Percentiles rank a stretch among this genome's conserved stretches.
Conservation (phyloP, 371 early-diverging fungal species). For the Mucor indicus region DNA sequence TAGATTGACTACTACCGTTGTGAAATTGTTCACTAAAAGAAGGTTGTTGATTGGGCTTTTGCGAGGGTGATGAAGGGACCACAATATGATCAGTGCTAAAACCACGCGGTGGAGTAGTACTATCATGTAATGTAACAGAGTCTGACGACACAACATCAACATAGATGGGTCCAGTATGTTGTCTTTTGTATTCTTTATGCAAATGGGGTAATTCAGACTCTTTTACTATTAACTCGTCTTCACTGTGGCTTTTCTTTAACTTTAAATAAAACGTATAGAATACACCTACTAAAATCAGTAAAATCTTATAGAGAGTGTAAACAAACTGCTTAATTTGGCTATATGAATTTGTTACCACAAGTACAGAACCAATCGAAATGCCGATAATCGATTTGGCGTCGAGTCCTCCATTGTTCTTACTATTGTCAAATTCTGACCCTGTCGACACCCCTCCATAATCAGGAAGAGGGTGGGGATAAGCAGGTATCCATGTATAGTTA, state of each 20-base stretch:
- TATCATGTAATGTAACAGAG: slow-evolving; percentile 7
- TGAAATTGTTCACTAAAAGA: no score
- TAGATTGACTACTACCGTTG: no score
- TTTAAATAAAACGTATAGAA: not conserved
- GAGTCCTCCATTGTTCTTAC: no score
- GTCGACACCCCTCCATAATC: not conserved
- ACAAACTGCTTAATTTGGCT: no score
- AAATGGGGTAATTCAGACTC: not conserved
- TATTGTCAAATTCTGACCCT: not conserved
- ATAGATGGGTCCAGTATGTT: not conserved
- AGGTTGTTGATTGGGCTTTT: not conserved
- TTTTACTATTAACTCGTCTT: not conserved
- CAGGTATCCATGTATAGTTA: not conserved
- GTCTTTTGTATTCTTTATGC: slow-evolving; percentile 5
- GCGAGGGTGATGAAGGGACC: not conserved
- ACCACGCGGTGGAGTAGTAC: slow-evolving; percentile 5
- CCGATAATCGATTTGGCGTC: not conserved
- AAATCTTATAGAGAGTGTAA: not conserved
- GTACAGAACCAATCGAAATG: not conserved
- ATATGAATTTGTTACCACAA: not conserved
- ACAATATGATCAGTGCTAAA: slow-evolving; percentile 4
- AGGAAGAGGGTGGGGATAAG: not conserved
- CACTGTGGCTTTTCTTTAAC: not conserved
- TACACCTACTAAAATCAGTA: not conserved
- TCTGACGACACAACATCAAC: slow-evolving; percentile 1